Base-by-base conservation (phyloP, 805 yeast species). In the Saccharomyces paradoxus region DNA sequence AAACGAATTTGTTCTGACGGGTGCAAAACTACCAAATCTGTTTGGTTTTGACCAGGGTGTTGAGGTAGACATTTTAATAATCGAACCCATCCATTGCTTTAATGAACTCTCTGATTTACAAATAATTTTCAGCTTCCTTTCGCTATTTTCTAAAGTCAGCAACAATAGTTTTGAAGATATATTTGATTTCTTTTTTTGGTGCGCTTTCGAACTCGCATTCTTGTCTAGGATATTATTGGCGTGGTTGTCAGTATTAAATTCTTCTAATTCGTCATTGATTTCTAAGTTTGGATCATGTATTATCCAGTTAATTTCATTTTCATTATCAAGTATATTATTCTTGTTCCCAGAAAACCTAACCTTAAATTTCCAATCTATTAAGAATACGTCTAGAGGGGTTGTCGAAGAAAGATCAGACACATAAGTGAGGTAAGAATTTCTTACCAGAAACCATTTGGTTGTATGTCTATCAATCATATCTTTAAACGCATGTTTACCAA, bases 391-490 rank as follows among this genome's bases (percentile, higher is more conserved):
- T 51, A 89, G 75, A 0, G 96, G 95, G 0, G 89, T 83, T 0
- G 97, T 88, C 3, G 95, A 86, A 62, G 85, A 81, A 55, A 91
- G 84, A 65, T 88, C 91, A 3, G 95, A 83, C 0, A 90, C 96
- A 66, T 88, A 87, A 72, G 87, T 81, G 46, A 94, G 77, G 63
- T 89, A 94, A 1, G 96, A 86, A 65, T 84, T 86, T 55, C 98
- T 79, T 1, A 94, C 81, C 54, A 94, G 72, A 58, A 89, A 83
- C 99, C 99, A 94, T 69, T 94, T 94, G 46, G 84, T 84, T 0
- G 95, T 84, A 60, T 95, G 92, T 70, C 99, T 82, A 59, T 81
- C 83, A 51, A 92, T 86, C 96, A 94, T 89, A 41, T 88, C 90
- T 60, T 81, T 80, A 62, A 89, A 74, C 63, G 89, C 97, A 57